Evolutionary conservation across 768 basidiomycete genomes (phyloP), one percentile per base, ranked within the genome.

Genomic region (Boletus reticulatus): DNA sequence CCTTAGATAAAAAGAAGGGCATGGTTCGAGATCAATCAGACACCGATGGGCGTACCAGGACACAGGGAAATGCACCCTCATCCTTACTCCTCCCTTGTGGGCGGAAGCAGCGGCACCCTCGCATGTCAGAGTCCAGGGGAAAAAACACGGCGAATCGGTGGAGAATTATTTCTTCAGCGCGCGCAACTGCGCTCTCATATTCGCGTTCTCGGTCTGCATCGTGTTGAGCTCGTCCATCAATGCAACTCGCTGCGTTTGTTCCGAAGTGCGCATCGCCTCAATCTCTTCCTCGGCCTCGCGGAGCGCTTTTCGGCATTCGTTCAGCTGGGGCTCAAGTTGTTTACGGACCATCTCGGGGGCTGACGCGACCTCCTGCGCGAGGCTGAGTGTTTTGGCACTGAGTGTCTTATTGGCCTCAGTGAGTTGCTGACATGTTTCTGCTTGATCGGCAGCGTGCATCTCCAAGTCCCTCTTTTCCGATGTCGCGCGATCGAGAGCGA

Each of bases 211-310:
- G 53, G 81, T 86, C 74, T 93, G 90, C 73, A 88, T 80, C 49
- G 80, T 77, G 68, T 92, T 94, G 63, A 96, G 78, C 75, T 96
- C 93, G 65, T 97, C 94, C 42, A 99, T 77, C 52, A 99, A 67
- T 32, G 88, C 87, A 52, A 92, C 84, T 60, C 88, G 79, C 74
- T 95, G 94, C 10, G 78, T 81, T 73, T 93, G 89, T 65, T 94
- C 92, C 16, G 84, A 83, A 60, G 73, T 77, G 41, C 77, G 79
- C 80, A 89, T 84, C 38, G 75, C 80, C 17, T 87, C 80, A 39
- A 92, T 71, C 67, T 94, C 89, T 27, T 83, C 85, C 64, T 81
- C 76, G 10, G 87, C 85, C 19, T 80, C 77, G 47, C 83, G 79
- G 44, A 94, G 77, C 49, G 84, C 79, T 44, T 80, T 80, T 62